Base-by-base conservation (phyloP, 257 asterid genomes). In the Przewalskia tangutica region DNA sequence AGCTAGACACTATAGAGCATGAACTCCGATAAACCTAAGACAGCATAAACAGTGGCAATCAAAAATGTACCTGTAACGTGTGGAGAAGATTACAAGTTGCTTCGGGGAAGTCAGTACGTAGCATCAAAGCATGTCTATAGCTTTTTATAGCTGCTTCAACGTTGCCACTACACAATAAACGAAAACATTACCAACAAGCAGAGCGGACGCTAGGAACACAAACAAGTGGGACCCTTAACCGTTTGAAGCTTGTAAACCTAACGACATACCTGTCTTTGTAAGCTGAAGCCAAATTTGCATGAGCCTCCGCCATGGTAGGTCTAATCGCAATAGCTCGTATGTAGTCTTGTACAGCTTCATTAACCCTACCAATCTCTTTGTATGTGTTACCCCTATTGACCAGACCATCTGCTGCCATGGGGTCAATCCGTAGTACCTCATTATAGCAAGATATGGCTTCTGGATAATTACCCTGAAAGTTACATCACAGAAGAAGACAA, bases 301-400 rank as follows among this genome's bases (percentile, higher is more conserved):
- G 98, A 82, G 99, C 99, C 90, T 96, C 99, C n/a, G 99, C 95
- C 99, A 96, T 96, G 84, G 93, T 46, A 27, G 99, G 99, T 62
- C 98, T 90, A 79, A 91, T 87, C 76, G 89, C 58, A 85, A 96
- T 94, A 85, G 99, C 99, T 84, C 91, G 91, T 81, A 86, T 48
- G 86, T 96, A 96, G 81, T 96, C 99, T 89, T 93, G 97, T 85
- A 96, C 89, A 81, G 98, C 98, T 81, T 94, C 99, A 77, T 86
- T 90, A 63, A 94, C 98, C 91, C 99, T 91, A 85, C 99, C 99
- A 82, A 94, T 89, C 86, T 96, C 99, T 86, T 96, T 96, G 85
- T 88, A 96, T 62, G 99, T 94, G 82, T 96, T 96, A 17, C 99
- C 99, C n/a, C 99, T 92, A 85, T 96, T 96, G 80, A 96, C 99